phyloP scores from a whole-genome alignment of 768 basidiomycete genomes.

The Tricholoma bakamatsutake region DNA sequence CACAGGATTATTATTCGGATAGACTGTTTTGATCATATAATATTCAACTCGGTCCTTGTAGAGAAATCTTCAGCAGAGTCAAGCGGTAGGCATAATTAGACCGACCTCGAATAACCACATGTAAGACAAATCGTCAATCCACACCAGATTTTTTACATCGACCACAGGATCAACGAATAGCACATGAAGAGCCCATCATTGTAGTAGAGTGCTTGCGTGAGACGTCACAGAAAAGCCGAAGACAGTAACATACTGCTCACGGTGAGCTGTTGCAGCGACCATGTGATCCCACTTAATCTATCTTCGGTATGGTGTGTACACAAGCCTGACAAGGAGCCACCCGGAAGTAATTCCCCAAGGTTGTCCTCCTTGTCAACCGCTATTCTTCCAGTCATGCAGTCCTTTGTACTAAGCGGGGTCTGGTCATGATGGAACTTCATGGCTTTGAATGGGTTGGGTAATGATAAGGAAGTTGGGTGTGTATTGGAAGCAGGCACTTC shows the following conservation, averaged over 20 bases:
- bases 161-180: conserved; percentile 22
- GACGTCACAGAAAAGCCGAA: background rate
- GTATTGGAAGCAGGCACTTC: conserved; percentile 22
- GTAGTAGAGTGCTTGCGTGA: conserved; percentile 34
- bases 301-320: conserved; percentile 20
- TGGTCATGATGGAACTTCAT: conserved; percentile 43
- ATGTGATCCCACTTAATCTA: conserved; percentile 35
- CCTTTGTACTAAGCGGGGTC: conserved; percentile 18
- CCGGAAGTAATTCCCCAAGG: conserved; percentile 26
- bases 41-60: conserved; percentile 35
- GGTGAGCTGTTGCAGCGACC: conserved; percentile 38
- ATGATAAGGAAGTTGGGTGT: conserved; percentile 28
- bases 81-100: background rate
- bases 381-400: conserved; percentile 21
- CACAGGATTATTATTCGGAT: conserved; percentile 28
- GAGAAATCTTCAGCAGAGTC: background rate
- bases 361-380: conserved; percentile 26
- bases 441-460: conserved; percentile 60
- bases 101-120: conserved; percentile 35
- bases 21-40: conserved; percentile 27
- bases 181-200: conserved; percentile 19
- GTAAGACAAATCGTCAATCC: conserved; percentile 35
- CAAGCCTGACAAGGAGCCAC: conserved; percentile 21
- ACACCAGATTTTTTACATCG: conserved; percentile 27
- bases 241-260: conserved; percentile 21